Conservation (phyloP, 352 stramenopile species). For the Phytophthora ohioensis region DNA sequence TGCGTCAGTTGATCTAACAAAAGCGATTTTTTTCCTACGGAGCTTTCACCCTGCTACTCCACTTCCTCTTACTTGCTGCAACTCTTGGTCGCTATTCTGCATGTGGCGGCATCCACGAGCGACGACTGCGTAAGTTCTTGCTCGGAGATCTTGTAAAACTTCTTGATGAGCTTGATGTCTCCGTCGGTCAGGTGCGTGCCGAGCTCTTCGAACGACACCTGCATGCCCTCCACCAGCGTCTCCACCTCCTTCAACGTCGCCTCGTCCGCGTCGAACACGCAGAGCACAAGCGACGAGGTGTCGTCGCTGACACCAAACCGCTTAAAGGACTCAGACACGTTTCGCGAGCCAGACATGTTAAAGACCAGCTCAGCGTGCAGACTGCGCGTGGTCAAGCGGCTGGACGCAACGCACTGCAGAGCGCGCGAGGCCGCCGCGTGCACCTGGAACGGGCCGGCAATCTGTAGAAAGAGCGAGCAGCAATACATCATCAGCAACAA, state of each 20-base stretch:
- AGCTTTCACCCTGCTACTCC: not conserved
- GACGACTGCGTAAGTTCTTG: conserved; percentile 71
- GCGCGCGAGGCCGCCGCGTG: conserved; percentile 74
- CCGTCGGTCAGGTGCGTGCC: conserved; percentile 54
- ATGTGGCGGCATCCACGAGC: conserved; percentile 73
- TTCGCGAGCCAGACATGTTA: conserved; percentile 85
- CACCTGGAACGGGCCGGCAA: conserved; percentile 81
- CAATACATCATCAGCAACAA: not conserved
- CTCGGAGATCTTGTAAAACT: conserved; percentile 89
- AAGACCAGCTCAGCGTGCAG: conserved; percentile 88
- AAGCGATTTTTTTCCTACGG: conserved; percentile 21
- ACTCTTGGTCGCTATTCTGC: conserved; percentile 90
- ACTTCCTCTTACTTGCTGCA: conserved; percentile 76
- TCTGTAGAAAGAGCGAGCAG: conserved; percentile 40
- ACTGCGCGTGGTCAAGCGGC: conserved; percentile 73
- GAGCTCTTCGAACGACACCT: conserved; percentile 54
- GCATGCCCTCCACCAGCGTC: conserved; percentile 63
- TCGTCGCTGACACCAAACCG: conserved; percentile 74
- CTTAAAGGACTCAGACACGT: conserved; percentile 86
- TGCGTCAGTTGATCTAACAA: conserved; percentile 10
- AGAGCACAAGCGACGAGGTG: conserved; percentile 72
- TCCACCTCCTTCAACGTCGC: conserved; percentile 41
- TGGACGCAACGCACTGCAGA: conserved; percentile 70
- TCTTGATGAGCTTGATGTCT: conserved; percentile 71
- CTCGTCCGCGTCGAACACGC: conserved; percentile 77